A percentile compares a stretch with the other conserved stretches of the same genome.
phyloP scores from a whole-genome alignment of 2,329 filamentous ascomycete species.

The Cercospora zeina region DNA sequence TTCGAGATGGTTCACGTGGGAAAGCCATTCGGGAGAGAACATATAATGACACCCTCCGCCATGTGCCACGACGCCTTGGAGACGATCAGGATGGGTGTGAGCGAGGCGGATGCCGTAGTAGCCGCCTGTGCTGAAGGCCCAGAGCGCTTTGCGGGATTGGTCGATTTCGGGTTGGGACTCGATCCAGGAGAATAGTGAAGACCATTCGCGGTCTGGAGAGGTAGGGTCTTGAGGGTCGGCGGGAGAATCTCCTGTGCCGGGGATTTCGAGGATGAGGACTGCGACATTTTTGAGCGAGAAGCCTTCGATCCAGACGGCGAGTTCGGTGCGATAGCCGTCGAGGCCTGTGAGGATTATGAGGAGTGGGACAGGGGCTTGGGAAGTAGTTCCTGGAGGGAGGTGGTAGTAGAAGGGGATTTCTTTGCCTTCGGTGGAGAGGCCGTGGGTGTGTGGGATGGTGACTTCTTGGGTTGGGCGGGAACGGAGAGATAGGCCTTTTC shows the following conservation, averaged over 20 bases:
- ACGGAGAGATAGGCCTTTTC: conserved; percentile 56
- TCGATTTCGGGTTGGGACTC: conserved; percentile 52
- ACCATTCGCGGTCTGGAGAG: conserved; percentile 57
- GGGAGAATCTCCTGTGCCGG: conserved; percentile 59
- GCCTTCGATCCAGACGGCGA: conserved; percentile 54
- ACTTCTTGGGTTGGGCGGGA: conserved; percentile 63
- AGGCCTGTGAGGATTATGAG: conserved; percentile 60
- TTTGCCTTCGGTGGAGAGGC: conserved; percentile 53
- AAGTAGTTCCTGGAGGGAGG: conserved; percentile 52
- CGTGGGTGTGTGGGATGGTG: conserved; percentile 59
- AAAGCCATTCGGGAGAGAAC: conserved; percentile 58
- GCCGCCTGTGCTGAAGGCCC: conserved; percentile 61
- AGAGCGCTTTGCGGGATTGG: conserved; percentile 51
- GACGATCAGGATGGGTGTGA: conserved; percentile 56
- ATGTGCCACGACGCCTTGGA: conserved; percentile 55
- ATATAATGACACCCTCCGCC: conserved; percentile 61
- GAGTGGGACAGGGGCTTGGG: conserved; percentile 50
- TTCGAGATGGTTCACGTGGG: conserved; percentile 57
- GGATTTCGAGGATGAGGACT: conserved; percentile 57
- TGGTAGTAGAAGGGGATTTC: conserved; percentile 66
- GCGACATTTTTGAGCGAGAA: conserved; percentile 54
- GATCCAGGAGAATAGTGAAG: conserved; percentile 57
- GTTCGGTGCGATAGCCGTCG: conserved; percentile 60
- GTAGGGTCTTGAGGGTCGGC: conserved; percentile 49
- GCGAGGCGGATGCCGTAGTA: conserved; percentile 60